A percentile compares a stretch with the other conserved stretches of the same genome.
These are phyloP conservation scores for Paecilomyces sp. DNA, from an alignment of 2,329 filamentous ascomycete species.

Conservation along the genomic window DNA sequence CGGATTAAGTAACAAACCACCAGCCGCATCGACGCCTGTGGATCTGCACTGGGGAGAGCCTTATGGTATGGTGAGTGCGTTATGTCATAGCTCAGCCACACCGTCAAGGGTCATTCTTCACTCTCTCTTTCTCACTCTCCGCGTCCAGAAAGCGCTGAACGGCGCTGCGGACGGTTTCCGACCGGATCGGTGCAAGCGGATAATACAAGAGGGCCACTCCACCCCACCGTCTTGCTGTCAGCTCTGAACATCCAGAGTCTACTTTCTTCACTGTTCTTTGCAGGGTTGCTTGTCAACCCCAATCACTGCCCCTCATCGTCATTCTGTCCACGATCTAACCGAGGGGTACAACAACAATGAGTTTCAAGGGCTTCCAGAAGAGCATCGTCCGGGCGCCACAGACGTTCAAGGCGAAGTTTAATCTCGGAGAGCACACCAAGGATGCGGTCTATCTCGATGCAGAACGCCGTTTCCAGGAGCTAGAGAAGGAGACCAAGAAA, in stretches of 20 bases:
- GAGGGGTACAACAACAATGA: conserved; percentile 54
- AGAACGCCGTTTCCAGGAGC: conserved; percentile 85
- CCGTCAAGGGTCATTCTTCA: conserved; percentile 9
- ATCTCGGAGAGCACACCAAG: conserved; percentile 91
- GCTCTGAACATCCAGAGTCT: not conserved
- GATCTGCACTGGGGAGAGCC: not conserved
- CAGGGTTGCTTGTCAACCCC: not conserved
- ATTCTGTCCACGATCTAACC: not conserved
- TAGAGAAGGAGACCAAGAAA: conserved; percentile 93
- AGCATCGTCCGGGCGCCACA: conserved; percentile 84
- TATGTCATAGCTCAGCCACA: conserved; percentile 21
- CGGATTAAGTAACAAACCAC: not conserved
- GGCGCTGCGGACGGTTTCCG: not conserved
- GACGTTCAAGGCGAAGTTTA: conserved; percentile 84
- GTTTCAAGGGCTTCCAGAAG: conserved; percentile 94
- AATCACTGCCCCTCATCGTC: not conserved
- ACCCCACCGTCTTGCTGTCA: conserved; percentile 4
- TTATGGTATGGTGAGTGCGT: not conserved
- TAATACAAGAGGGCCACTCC: conserved; percentile 9
- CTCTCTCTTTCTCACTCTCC: not conserved
- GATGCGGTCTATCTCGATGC: conserved; percentile 92
- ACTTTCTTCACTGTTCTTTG: not conserved
- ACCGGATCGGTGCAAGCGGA: not conserved
- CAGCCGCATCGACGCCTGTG: not conserved
- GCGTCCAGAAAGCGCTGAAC: not conserved